phyloP scores from a whole-genome alignment of 495 filamentous ascomycete species.

The Astrocystis sublimbata region DNA sequence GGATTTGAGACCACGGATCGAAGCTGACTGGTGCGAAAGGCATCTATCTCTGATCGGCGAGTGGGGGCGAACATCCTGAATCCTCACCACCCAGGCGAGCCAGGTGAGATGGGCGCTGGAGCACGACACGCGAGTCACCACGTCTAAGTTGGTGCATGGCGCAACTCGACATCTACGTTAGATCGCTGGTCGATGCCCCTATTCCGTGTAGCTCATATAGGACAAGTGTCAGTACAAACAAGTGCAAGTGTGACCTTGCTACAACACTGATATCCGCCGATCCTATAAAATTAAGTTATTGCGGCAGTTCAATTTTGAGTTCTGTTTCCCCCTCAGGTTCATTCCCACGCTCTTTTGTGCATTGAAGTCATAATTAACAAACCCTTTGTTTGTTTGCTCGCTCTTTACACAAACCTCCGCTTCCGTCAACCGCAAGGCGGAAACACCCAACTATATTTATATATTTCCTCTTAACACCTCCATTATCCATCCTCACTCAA shows the following conservation, averaged over 20 bases:
- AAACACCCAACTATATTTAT: background rate
- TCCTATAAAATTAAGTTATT: too few relatives aligned
- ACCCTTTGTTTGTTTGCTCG: background rate
- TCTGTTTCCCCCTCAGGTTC: background rate
- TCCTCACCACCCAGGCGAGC: too few relatives aligned
- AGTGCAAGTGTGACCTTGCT: too few relatives aligned
- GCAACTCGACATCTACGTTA: background rate
- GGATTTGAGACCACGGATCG: background rate
- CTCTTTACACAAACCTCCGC: background rate
- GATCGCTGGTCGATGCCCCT: background rate
- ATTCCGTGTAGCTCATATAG: background rate
- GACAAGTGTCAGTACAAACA: too few relatives aligned
- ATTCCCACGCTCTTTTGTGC: background rate
- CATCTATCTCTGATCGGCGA: too few relatives aligned
- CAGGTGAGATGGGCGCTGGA: background rate
- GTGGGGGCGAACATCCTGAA: too few relatives aligned
- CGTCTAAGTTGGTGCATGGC: too few relatives aligned
- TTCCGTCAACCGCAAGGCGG: background rate
- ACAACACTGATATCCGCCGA: too few relatives aligned
- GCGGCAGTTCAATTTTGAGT: too few relatives aligned
- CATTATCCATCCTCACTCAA: background rate
- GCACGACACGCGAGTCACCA: slow-evolving; percentile 7
- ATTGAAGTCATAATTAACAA: background rate
- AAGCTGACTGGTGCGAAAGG: background rate
- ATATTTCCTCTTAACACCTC: background rate